These are phyloP conservation scores for Naganishia liquefaciens DNA, from an alignment of 1,284 basidiomycete species.

Conservation along the genomic window DNA sequence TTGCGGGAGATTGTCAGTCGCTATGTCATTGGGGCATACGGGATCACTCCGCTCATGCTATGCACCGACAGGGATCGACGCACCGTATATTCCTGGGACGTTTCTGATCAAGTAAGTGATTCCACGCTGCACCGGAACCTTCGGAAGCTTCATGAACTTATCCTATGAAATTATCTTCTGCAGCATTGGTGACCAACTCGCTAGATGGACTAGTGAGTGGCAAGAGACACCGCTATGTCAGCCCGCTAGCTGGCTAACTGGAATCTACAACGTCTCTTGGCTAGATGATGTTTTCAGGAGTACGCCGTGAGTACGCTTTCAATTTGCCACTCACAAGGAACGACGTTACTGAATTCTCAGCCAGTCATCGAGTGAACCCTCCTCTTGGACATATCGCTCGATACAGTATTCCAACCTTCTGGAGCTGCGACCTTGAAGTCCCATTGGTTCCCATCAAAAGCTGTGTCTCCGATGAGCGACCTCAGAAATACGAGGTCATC, in stretches of 20 bases:
- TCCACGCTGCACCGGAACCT: too few relatives aligned
- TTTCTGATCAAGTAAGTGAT: conserved; percentile 64
- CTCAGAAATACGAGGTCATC: conserved; percentile 62
- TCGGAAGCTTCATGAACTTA: too few relatives aligned
- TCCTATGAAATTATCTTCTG: too few relatives aligned
- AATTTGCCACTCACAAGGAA: too few relatives aligned
- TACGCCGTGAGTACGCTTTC: background rate
- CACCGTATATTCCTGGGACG: conserved; percentile 63
- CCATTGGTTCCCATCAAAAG: conserved; percentile 62
- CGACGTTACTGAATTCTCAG: too few relatives aligned
- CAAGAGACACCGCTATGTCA: background rate
- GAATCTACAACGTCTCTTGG: background rate
- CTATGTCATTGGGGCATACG: too few relatives aligned
- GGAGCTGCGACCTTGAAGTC: conserved; percentile 48
- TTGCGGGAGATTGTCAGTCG: conserved; percentile 58
- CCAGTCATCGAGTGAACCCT: conserved; percentile 72
- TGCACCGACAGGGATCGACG: conserved; percentile 60
- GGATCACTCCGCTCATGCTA: too few relatives aligned
- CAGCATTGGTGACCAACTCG: conserved; percentile 83
- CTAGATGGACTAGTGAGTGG: conserved; percentile 77
- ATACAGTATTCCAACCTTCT: conserved; percentile 73
- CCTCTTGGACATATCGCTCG: conserved; percentile 63
- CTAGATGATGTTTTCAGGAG: conserved; percentile 24
- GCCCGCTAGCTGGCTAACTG: background rate
- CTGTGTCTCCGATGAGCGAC: conserved; percentile 67